Evolutionary conservation across 305 asterid genomes (phyloP), one percentile per base, ranked within the genome.

Genomic region (Fraxinus angustifolia): DNA sequence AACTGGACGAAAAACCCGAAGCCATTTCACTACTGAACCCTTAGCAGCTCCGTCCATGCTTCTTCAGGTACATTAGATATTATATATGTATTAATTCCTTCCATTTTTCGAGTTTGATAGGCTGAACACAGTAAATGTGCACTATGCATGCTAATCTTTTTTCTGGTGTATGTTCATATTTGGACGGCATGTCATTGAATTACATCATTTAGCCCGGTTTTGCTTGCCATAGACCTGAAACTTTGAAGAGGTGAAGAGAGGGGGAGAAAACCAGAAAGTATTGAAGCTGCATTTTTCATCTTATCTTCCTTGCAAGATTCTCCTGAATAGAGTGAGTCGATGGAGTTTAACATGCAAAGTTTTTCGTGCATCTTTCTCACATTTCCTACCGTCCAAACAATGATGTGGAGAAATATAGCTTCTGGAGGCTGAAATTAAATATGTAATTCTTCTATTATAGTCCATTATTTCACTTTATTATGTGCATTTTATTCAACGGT

Each of bases 1-100:
- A 82, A 91, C 89, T 53, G 91, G 91, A 38, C 85, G 94, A 82
- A 91, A 91, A 84, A 91, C 94, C 31, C 85, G 91, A 86, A 89
- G 91, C 84, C 91, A 91, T 79, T 86, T 85, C 73, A 75, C 34
- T 70, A 70, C 80, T 26, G 92, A 87, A 79, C 77, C 88, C 34
- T 76, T 83, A 76, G 86, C 86, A 62, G 90, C 85, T 34, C 89
- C 91, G 73, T 91, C 94, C 74, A 83, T 87, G 89, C 94, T 91
- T 89, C 90, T 85, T 80, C 94, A 91, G 94, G 94, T 91, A 85
- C 50, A 79, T 7, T 75, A 36, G 2, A 56, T 78, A 56, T 21
- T 70, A 56, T 75, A 26, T 62, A 19, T 75, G 85, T 74, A 38
- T 75, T 81, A 23, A 74, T 26, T 14, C 35, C 73, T 30, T 67